Evolutionary conservation across 306 rosid species (phyloP).

Genomic region (Dicorynia guianensis): DNA sequence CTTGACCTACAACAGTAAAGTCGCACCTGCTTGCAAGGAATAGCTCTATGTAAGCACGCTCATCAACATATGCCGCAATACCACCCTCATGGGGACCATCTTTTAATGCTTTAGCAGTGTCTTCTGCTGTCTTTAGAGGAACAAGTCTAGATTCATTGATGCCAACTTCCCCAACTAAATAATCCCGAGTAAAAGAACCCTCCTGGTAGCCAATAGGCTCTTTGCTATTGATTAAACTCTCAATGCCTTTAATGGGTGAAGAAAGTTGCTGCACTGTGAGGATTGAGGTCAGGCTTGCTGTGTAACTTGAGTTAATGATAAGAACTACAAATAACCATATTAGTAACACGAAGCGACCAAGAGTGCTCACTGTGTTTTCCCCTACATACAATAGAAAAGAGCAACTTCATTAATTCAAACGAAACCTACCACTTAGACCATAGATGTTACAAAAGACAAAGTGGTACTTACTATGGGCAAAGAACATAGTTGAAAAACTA

Average conservation of each 20-base stretch:
- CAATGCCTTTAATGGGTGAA: constrained; percentile 84
- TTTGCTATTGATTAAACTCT: constrained; percentile 55
- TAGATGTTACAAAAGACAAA: constrained; percentile 27
- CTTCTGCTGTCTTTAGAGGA: constrained; percentile 66
- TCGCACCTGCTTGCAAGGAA: constrained; percentile 88
- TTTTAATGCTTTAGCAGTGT: constrained; percentile 64
- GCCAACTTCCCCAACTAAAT: constrained; percentile 67
- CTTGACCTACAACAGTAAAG: constrained; percentile 79
- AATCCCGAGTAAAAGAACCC: constrained; percentile 69
- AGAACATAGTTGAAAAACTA: constrained; percentile 86
- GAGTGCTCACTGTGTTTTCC: constrained; percentile 91
- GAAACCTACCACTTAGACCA: constrained; percentile 26
- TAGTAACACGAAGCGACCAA: constrained; percentile 82
- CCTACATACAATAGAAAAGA: constrained; percentile 51
- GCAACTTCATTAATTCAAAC: constrained; percentile 32
- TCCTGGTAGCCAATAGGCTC: constrained; percentile 83
- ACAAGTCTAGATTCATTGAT: constrained; percentile 74
- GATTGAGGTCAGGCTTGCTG: constrained; percentile 96
- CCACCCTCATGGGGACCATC: constrained; percentile 82
- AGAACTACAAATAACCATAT: constrained; percentile 96
- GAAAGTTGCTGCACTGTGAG: constrained; percentile 88
- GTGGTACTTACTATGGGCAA: constrained; percentile 78
- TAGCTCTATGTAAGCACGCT: constrained; percentile 81
- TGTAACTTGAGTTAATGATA: constrained; percentile 92
- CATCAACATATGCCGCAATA: constrained; percentile 79